Evolutionary conservation across 1,284 basidiomycete species (phyloP), one percentile per base, ranked within the genome.

Genomic region (Tilletia indica): DNA sequence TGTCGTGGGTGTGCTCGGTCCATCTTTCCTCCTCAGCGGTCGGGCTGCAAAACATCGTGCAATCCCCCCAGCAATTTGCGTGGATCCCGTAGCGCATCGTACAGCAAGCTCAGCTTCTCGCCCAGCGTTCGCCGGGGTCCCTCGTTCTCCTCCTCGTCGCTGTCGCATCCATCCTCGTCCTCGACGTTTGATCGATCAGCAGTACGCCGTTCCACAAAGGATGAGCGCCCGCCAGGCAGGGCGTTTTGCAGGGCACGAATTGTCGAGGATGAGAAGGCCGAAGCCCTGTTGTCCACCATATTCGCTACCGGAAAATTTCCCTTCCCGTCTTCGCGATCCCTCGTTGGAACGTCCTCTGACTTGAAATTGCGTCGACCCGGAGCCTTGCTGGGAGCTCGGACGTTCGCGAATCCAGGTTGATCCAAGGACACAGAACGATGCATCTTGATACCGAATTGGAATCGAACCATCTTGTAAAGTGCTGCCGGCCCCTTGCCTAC

Each of bases 401-500:
- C 56, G 25, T 31, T 21, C 34, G 25, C 56, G 56, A 58, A 34
- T 38, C 61, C 61, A 19, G 61, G 61, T 36, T 64, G 36, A 34
- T 64, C 61, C 31, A 64, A 3, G 34, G 36, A 12, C 31, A 64
- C 61, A 36, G 31, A 39, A 36, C 61, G 61, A 21, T 64, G 61
- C 61, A 64, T 64, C 61, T 42, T 38, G 34, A 64, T 36, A 3
- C 61, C 61, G 14, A 64, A 19, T 12, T 64, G 34, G 36, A 39
- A 38, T 14, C 61, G 61, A 14, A 64, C 61, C 9, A 64, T n/a
- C 34, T 38, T 38, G 61, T 64, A 64, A 4, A 64, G 38, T 6
- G 61, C 61, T 36, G 61, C 61, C 61, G 61, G 16, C 11, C 61
- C 61, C 21, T 64, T 38, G 31, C 61, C 61, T 14, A 64, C 2